Base-by-base conservation (phyloP, 2,329 filamentous ascomycete species). In the Macrophomina phaseolina region DNA sequence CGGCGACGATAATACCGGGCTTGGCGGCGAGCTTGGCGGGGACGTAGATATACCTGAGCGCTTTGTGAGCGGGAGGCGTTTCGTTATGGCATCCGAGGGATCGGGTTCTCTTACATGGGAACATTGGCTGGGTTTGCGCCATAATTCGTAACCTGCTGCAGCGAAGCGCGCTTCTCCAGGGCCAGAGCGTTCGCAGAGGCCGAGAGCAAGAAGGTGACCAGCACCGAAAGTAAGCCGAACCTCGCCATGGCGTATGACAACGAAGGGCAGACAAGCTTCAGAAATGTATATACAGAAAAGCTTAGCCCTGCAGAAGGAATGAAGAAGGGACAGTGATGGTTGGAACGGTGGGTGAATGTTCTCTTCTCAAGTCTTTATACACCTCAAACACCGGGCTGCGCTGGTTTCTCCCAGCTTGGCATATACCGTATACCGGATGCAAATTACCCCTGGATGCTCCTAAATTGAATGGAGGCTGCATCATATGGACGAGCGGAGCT, bases 1-100 rank as follows among this genome's bases (percentile, higher is more conserved):
- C 73, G 5, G 83, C 86, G 40, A 88, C 84, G 12, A 88, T 77
- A 58, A 88, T 78, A 2, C 83, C 81, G 0, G 86, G 85, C 5
- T 74, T 81, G 1, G 79, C 61, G 2, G 80, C 78, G 32, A 84
- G 78, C 67, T 79, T 80, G 34, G 77, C 77, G 2, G 81, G 81
- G 16, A 82, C 81, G 66, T 84, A 83, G 67, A 87, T 84, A 32
- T 62, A 62, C 58, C 58, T 62, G 32, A 28, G 30, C 16, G 32
- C 5, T n/a, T 18, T 3, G 45, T 38, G 5, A 49, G 32, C 16
- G 5, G n/a, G 28, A 12, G 36, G 5, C 30, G 23, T 1, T 62
- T 49, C 42, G 16, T 38, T 1, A 14, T 9, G 2, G 23, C 23
- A 9, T 42, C 18, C 4, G 9, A 34, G 14, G 4, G 14, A n/a